Evolutionary conservation across 2,329 filamentous ascomycete genomes (phyloP).

Genomic region (Tolypocladium ovalisporum): DNA sequence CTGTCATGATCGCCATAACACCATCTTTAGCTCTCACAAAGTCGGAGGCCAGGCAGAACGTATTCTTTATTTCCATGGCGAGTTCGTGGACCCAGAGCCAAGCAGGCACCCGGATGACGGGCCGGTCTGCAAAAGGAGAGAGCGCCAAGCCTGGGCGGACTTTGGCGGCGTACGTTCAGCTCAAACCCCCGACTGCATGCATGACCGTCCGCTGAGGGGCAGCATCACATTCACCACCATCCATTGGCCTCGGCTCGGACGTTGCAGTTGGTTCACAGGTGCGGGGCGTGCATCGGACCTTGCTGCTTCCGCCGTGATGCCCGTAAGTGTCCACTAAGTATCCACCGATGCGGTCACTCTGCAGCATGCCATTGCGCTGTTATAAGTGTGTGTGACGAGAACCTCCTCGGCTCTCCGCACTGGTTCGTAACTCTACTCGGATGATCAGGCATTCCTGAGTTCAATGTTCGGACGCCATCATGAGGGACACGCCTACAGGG

Average conservation of each 20-base stretch:
- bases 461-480: too few relatives aligned
- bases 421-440: background rate
- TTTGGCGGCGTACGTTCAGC: background rate
- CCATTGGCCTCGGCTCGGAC: background rate
- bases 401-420: background rate
- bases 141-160: too few relatives aligned
- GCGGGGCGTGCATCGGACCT: background rate
- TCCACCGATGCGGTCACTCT: background rate
- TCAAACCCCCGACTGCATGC: background rate
- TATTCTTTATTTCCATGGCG: background rate
- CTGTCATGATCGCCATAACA: too few relatives aligned
- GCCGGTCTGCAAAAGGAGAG: too few relatives aligned
- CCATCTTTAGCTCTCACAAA: too few relatives aligned
- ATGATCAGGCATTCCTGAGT: background rate
- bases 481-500: too few relatives aligned
- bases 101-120: too few relatives aligned
- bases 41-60: background rate
- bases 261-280: background rate
- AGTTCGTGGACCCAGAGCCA: too few relatives aligned
- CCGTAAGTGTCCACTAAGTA: background rate
- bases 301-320: background rate
- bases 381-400: background rate
- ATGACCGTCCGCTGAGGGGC: background rate
- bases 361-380: background rate
- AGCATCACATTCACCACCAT: background rate